phyloP scores from a whole-genome alignment of 305 asterid species.

The Petunia hybrid region DNA sequence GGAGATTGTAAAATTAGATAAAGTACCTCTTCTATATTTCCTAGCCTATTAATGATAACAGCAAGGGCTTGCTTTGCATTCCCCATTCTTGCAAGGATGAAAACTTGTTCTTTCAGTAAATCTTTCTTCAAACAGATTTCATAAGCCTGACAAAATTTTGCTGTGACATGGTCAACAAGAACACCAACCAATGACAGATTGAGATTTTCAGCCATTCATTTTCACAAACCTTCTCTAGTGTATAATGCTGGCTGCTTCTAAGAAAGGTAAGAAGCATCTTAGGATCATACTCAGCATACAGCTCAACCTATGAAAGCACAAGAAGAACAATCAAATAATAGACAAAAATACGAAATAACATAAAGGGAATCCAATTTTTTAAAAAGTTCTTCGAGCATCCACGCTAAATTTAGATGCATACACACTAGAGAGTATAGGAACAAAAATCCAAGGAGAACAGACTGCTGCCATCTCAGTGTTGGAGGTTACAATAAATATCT shows the following conservation, averaged over 20 bases:
- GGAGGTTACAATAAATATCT: slow-evolving; percentile 15
- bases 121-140: slow-evolving; percentile 80
- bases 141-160: slow-evolving; percentile 66
- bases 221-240: slow-evolving; percentile 82
- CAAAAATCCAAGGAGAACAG: background rate
- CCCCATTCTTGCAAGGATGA: slow-evolving; percentile 99
- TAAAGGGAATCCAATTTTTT: background rate
- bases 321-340: slow-evolving; percentile 35
- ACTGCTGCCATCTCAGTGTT: background rate
- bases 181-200: slow-evolving; percentile 31
- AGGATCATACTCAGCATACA: slow-evolving; percentile 91
- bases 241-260: slow-evolving; percentile 97
- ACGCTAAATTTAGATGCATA: slow-evolving; percentile 15
- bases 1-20: slow-evolving; percentile 12
- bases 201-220: slow-evolving; percentile 26
- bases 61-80: slow-evolving; percentile 87
- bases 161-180: slow-evolving; percentile 21
- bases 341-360: slow-evolving; percentile 33
- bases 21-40: slow-evolving; percentile 87
- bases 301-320: slow-evolving; percentile 75
- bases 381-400: background rate
- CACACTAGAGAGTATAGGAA: slow-evolving; percentile 6
- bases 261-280: slow-evolving; percentile 94
- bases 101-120: slow-evolving; percentile 88
- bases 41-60: slow-evolving; percentile 84